Percentiles rank a stretch among this genome's conserved stretches.
These are phyloP conservation scores for Serendipita vermifera DNA, from an alignment of 768 basidiomycete species.

Conservation along the genomic window DNA sequence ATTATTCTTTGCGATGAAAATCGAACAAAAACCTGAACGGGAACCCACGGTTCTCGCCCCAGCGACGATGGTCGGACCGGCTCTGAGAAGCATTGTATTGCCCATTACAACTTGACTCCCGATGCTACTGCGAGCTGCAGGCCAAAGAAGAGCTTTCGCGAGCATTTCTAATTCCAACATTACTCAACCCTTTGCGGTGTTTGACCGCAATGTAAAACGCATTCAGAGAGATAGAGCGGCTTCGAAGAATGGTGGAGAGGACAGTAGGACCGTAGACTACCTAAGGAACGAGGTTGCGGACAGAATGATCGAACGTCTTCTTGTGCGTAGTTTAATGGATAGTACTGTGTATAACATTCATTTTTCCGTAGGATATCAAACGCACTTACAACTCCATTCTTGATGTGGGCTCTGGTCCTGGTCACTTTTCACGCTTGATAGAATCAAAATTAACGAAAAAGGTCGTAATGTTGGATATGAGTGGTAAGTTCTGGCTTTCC, in stretches of 20 bases:
- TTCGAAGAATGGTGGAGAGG: slow-evolving; percentile 37
- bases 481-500: slow-evolving; percentile 37
- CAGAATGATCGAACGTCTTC: slow-evolving; percentile 75
- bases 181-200: slow-evolving; percentile 64
- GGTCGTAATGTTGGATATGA: slow-evolving; percentile 75
- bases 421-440: slow-evolving; percentile 78
- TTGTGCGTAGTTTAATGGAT: slow-evolving; percentile 35
- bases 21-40: background rate
- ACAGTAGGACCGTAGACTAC: slow-evolving; percentile 78
- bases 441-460: slow-evolving; percentile 54
- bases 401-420: slow-evolving; percentile 83
- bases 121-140: slow-evolving; percentile 25
- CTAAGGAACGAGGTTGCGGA: slow-evolving; percentile 83
- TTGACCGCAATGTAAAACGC: slow-evolving; percentile 69
- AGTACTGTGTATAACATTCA: slow-evolving; percentile 10
- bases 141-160: slow-evolving; percentile 29
- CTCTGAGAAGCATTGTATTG: background rate
- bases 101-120: background rate
- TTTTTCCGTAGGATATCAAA: slow-evolving; percentile 65
- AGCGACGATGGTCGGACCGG: background rate
- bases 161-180: slow-evolving; percentile 32
- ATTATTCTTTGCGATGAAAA: background rate
- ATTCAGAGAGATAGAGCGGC: slow-evolving; percentile 69
- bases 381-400: slow-evolving; percentile 64
- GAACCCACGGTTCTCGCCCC: slow-evolving; percentile 1